Evolutionary conservation across 2,329 filamentous ascomycete species (phyloP), one percentile per base, ranked within the genome.

Genomic region (Neoascochyta sp.): DNA sequence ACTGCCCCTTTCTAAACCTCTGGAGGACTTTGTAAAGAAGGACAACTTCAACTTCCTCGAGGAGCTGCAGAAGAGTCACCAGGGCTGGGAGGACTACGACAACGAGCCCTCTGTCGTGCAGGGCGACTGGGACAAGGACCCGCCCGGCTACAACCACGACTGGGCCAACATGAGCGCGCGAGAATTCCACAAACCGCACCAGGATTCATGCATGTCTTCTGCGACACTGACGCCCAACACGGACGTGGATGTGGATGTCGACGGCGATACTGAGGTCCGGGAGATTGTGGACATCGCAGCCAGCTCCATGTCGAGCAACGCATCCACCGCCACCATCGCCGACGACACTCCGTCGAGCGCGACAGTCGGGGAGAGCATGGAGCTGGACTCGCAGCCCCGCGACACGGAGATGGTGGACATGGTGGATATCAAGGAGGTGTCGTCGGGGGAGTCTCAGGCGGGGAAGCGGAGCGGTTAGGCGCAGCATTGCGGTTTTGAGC

Each of bases 21-120:
- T 63, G 9, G 27, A 50, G 22, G 45, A 62, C 16, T 75, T 76
- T 35, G 66, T 74, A n/a, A 62, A 68, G 18, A 56, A 54, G 23
- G 73, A 76, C 43, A 75, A 73, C 25, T 43, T 50, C 3, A 41
- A 32, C n/a, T 62, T 63, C 30, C 22, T 53, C 14, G 43, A 59
- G 18, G 56, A 63, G 15, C 15, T 63, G 19, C 46, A 50, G 7
- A 43, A 39, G 24, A 34, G 32, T 10, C 35, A 38, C 19, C 19
- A 33, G n/a, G 43, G 16, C 9, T 54, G 50, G 49, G 37, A 39
- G 7, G 36, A 36, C 3, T 42, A 34, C 6, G 35, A 26, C 7
- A 37, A 41, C 10, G 38, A 42, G 16, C 26, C 36, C 7, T 23
- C 32, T 4, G 34, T 22, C 17, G 13, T 24, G 2, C 34, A 28